Base-by-base conservation (phyloP, 805 yeast genomes). In the Cyberlindnera euphorbiae region DNA sequence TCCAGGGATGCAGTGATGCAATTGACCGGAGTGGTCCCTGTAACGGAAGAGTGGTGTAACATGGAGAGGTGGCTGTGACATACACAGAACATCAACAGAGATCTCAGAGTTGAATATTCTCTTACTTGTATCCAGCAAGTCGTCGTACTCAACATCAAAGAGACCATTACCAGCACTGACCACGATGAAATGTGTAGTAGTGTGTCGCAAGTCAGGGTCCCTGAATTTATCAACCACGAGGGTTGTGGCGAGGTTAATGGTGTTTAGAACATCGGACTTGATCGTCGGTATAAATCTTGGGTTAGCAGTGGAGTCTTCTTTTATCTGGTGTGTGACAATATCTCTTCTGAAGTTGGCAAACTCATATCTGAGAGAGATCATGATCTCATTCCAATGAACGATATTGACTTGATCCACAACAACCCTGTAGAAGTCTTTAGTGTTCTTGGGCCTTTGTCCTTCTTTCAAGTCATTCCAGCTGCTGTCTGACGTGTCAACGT, bases 321-420 rank as follows among this genome's bases (percentile, higher is more conserved):
- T 46, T 27, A 63, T 55, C 14, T 68, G 71, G 28, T 79, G 61
- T 5, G 41, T 34, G 49, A 82, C 63, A 16, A 90, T 79, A 44
- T 86, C 95, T 42, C 79, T 66, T 47, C 81, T 79, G 51, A 93
- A 86, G 42, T 77, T 77, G 26, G 88, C 79, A 61, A 93, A 93
- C 55, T 93, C 98, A 19, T 75, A 67, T 31, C 97, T 64, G 36
- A 93, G 64, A 1, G 83, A 78, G 16, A 85, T 83, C 97, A 93
- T 88, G 38, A 93, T 89, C 45, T 82, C 82, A 36, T 77, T 82
- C 98, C 98, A 93, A 42, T 84, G 79, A 18, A 81, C 71, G 30
- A 88, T 84, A 50, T 81, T 85, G 14, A 87, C 94, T 57, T 90
- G 95, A 56, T 93, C 97, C 2, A 90, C 97, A 2, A 90, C 98